Evolutionary conservation across 768 basidiomycete genomes (phyloP), one percentile per base, ranked within the genome.

Genomic region (Tulasnella sp.): DNA sequence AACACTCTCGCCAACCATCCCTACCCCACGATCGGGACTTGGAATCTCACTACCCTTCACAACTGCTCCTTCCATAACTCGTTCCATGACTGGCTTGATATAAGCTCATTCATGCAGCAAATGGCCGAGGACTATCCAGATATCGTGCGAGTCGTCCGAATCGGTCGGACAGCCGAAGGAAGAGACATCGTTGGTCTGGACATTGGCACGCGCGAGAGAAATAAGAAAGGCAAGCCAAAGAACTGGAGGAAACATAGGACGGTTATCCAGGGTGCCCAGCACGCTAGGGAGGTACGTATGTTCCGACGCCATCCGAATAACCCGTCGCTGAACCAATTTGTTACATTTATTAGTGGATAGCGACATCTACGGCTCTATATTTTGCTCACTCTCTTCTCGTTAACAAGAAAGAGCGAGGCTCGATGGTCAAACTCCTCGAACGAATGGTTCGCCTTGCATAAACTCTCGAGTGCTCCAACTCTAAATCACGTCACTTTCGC

Each of bases 311-410:
- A 26, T 32, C 35, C 16, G 18, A 35, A 6, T 13, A 35, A 35
- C 35, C 67, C 29, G 29, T n/a, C 35, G 29, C 35, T 70, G 29
- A 46, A 37, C 71, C 69, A 11, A 70, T 77, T 72, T 80, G 61
- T 23, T 35, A 32, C 42, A 51, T 11, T 42, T 13, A 78, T 48
- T 46, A 94, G 91, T 96, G 94, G 94, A 88, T 96, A 74, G 91
- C 93, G 3, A 90, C 92, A 0, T 87, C 93, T 0, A 88, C 93
- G 0, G 86, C 91, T 0, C 85, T 92, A 15, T 94, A 94, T 82
- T 82, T 93, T 55, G 87, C 91, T 0, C 93, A 96, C 81, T 88
- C 90, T 0, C 86, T 96, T 5, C 85, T 92, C 5, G 83, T 88
- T 7, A 83, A 90, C 76, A 74, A 84, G 0, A 84, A 86, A 0